Base-by-base conservation (phyloP, 768 basidiomycete species). In the Tulasnella sp. region DNA sequence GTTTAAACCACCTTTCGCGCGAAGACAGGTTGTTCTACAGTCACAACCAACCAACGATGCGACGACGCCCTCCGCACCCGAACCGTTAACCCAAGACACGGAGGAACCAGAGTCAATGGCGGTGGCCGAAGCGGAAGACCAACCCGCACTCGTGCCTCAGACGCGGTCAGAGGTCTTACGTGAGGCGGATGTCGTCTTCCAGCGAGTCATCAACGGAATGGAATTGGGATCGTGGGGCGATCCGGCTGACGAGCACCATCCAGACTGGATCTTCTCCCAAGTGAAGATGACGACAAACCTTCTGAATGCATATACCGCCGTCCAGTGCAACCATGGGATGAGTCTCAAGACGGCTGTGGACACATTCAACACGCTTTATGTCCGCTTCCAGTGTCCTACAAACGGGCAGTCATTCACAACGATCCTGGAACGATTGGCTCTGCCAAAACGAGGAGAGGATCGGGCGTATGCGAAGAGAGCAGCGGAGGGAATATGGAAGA, bases 301-400 rank as follows among this genome's bases (percentile, higher is more conserved):
- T 4, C 65, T 93, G 64, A 88, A 86, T 64, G 80, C 91, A 2
- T 97, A 89, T 67, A 73, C 96, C 51, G 81, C 86, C 11, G 85
- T 93, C 0, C 79, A 84, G 68, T 86, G 86, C 65, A 68, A 71
- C 2, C 84, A 86, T 64, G 70, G 76, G 3, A 67, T 71, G 0
- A 71, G 93, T 15, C 24, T 43, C 75, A 79, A 26, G 77, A 0
- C 61, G 65, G 10, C 72, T 75, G 13, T 69, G 65, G 13, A 70
- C 73, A 30, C 32, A 7, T 56, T 56, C 55, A 48, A 59, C 50
- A 51, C 26, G 30, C 24, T 59, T 4, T 59, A 50, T 32, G 19
- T n/a, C 27, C 29, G 10, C 13, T 59, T 50, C 47, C 30, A 41
- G 4, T 44, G 29, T 19, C 23, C 45, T 2, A 21, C 29, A 21